phyloP scores from a whole-genome alignment of 192 early-diverging fungal species.

The Coemansia sp. region DNA sequence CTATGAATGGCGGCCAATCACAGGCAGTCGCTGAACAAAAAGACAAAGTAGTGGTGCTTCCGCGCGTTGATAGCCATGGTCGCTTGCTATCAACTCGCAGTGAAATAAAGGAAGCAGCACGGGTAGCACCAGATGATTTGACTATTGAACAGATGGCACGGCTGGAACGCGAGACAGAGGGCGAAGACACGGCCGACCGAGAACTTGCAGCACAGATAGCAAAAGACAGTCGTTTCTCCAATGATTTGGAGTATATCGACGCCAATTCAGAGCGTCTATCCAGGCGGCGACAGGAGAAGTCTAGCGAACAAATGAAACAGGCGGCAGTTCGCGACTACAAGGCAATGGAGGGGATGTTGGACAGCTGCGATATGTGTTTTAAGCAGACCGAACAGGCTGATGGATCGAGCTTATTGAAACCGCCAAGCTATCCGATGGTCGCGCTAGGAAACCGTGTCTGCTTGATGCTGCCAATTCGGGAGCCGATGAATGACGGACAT shows the following conservation, averaged over 20 bases:
- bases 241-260: constrained; percentile 91
- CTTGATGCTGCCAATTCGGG: constrained; percentile 70
- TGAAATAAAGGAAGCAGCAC: constrained; percentile 11
- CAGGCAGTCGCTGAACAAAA: neutral
- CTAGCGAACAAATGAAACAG: constrained; percentile 65
- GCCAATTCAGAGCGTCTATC: constrained; percentile 80
- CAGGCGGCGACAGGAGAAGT: constrained; percentile 56
- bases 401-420: constrained; percentile 49
- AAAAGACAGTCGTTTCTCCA: constrained; percentile 31
- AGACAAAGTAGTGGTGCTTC: constrained; percentile 36
- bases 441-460: constrained; percentile 77
- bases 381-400: constrained; percentile 45
- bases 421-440: constrained; percentile 70
- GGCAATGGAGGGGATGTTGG: constrained; percentile 56
- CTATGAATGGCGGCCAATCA: constrained; percentile 41
- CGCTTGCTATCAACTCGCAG: constrained; percentile 6
- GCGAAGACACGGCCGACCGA: constrained; percentile 24
- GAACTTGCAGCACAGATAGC: constrained; percentile 43
- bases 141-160: constrained; percentile 31
- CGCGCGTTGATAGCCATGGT: constrained; percentile 40
- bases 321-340: constrained; percentile 70
- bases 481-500: constrained; percentile 79
- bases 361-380: constrained; percentile 72
- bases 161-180: constrained; percentile 22
- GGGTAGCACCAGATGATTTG: constrained; percentile 7